Base-by-base conservation (phyloP, 768 basidiomycete species). In the Aureoboletus auriporus region DNA sequence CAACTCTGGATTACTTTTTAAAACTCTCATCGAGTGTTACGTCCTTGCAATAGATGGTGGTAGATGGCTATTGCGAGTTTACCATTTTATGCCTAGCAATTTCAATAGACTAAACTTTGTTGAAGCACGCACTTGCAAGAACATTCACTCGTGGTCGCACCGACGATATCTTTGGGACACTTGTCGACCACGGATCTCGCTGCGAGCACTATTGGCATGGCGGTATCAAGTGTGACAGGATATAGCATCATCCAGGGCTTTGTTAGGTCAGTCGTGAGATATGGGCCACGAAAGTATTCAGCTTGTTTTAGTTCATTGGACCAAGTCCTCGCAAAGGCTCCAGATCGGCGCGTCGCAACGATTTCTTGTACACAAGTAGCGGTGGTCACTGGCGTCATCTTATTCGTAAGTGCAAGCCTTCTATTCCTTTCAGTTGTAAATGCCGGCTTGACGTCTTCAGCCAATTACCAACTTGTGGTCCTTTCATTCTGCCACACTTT, bases 111-210 rank as follows among this genome's bases (percentile, higher is more conserved):
- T 50, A 30, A 61, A 39, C 34, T 11, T 14, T 30, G 39, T 30
- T n/a, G 23, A 51, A 62, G 61, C 31, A 46, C 46, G 2, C 47
- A 54, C 28, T 17, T 63, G 34, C 58, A 60, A 23, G 61, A 63
- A 8, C 58, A 63, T 34, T 61, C 54, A 8, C 61, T 61, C 23
- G 46, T 63, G 20, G 42, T 63, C 48, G 61, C 57, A 33, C 61
- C 54, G 16, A 54, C 38, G 63, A 8, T 81, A 31, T 72, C 71
- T 5, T 69, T 78, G 44, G 80, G 79, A 9, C 80, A 81, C 61
- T 63, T 81, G 7, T 77, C 77, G 1, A 78, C 78, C 0, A 72
- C 66, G 0, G 73, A 78, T 46, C 69, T 81, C 8, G 80, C 80
- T 4, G 77, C 76, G 0, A 69, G 75, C 6, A 73, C 71, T n/a